Percentiles rank a stretch among this genome's conserved stretches.
Evolutionary conservation across 768 basidiomycete species (phyloP).

Genomic region (Suillus tomentosus): DNA sequence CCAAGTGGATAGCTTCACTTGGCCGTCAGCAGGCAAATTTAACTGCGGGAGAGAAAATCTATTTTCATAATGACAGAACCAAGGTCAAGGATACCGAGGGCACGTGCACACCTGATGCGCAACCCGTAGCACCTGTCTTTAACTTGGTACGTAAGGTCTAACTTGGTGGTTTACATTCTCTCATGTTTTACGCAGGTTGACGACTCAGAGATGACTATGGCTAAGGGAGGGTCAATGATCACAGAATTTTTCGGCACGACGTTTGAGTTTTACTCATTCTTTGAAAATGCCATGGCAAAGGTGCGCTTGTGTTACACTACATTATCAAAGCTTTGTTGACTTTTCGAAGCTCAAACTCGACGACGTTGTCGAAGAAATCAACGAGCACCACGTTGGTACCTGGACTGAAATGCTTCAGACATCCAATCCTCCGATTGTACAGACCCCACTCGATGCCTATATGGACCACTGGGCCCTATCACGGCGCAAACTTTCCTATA

Average conservation of each 20-base stretch:
- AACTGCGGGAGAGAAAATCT: slow-evolving; percentile 66
- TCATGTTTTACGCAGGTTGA: slow-evolving; percentile 54
- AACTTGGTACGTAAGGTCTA: slow-evolving; percentile 57
- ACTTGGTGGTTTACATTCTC: not conserved
- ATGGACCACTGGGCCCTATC: slow-evolving; percentile 74
- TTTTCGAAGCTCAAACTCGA: slow-evolving; percentile 57
- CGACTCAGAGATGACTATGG: slow-evolving; percentile 69
- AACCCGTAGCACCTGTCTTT: slow-evolving; percentile 75
- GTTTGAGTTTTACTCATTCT: slow-evolving; percentile 76
- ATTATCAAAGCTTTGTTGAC: not conserved
- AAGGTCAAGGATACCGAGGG: slow-evolving; percentile 66
- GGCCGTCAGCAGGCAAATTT: slow-evolving; percentile 67
- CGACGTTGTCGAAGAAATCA: slow-evolving; percentile 79
- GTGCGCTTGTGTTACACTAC: slow-evolving; percentile 34
- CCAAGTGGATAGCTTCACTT: slow-evolving; percentile 68
- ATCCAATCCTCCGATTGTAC: slow-evolving; percentile 69
- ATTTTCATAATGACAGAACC: slow-evolving; percentile 67
- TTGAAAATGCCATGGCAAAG: slow-evolving; percentile 69
- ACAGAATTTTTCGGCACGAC: slow-evolving; percentile 76
- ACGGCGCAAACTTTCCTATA: slow-evolving; percentile 69
- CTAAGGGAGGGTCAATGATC: slow-evolving; percentile 64
- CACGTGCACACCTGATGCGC: slow-evolving; percentile 54
- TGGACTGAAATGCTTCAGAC: slow-evolving; percentile 82
- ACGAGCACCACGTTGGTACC: slow-evolving; percentile 77
- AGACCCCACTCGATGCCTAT: slow-evolving; percentile 75